Conservation (phyloP, 139 green algal genomes). For the Closterium sp. region DNA sequence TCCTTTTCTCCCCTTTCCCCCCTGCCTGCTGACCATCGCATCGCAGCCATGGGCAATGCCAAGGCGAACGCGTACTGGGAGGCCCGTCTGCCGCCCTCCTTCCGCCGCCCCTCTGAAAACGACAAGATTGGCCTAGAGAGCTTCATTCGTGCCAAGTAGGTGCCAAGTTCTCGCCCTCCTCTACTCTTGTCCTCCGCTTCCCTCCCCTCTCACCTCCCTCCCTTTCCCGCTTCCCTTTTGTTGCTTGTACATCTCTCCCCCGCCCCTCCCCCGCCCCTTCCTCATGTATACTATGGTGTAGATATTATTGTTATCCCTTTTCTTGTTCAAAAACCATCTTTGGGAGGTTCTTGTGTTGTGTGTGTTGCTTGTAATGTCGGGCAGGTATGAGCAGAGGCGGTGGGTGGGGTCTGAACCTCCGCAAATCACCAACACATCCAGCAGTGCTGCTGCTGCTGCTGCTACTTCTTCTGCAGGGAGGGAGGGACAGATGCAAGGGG, state of each 20-base stretch:
- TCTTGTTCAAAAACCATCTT: no score
- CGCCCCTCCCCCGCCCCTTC: neutral
- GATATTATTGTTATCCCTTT: no score
- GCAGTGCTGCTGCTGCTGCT: neutral
- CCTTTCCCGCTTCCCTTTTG: neutral
- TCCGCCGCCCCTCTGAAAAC: constrained; percentile 34
- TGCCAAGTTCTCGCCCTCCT: neutral
- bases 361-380: no score
- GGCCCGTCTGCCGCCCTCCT: constrained; percentile 21
- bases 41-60: constrained; percentile 56
- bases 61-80: constrained; percentile 63
- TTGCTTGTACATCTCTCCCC: neutral
- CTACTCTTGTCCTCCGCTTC: neutral
- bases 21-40: neutral
- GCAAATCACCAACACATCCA: neutral
- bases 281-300: neutral
- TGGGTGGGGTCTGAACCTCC: neutral
- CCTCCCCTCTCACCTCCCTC: neutral
- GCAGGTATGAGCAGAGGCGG: neutral
- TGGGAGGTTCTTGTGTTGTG: no score
- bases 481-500: neutral
- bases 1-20: neutral
- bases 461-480: neutral
- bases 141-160: constrained; percentile 54
- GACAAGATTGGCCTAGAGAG: constrained; percentile 36